Percentiles rank a stretch among this genome's conserved stretches.
phyloP scores from a whole-genome alignment of 345 rosid genomes.

The Aquilaria malaccensis region DNA sequence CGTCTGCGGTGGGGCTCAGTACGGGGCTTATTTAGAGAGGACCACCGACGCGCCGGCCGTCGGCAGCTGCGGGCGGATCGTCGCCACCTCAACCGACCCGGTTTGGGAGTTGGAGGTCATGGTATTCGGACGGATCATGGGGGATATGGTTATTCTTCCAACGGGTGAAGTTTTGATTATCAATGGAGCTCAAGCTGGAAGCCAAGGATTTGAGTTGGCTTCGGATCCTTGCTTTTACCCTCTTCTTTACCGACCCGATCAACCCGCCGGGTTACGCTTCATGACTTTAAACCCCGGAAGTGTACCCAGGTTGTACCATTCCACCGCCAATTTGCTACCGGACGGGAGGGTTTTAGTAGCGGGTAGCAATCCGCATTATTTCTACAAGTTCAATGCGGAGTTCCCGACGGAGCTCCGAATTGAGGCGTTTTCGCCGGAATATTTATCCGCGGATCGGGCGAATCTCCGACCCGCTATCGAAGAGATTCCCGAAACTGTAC shows the following conservation, averaged over 20 bases:
- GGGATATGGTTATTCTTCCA: slow-evolving; percentile 87
- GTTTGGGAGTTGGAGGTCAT: slow-evolving; percentile 76
- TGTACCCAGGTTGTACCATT: slow-evolving; percentile 81
- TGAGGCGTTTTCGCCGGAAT: slow-evolving; percentile 88
- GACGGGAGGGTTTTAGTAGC: slow-evolving; percentile 77
- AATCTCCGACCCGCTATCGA: slow-evolving; percentile 60
- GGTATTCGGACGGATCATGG: slow-evolving; percentile 88
- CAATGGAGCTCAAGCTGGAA: slow-evolving; percentile 85
- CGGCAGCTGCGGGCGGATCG: slow-evolving; percentile 61
- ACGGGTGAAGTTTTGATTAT: slow-evolving; percentile 65
- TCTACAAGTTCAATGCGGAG: slow-evolving; percentile 48
- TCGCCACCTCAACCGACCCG: slow-evolving; percentile 40
- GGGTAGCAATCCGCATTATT: slow-evolving; percentile 84
- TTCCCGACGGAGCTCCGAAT: slow-evolving; percentile 78
- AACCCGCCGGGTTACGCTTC: slow-evolving; percentile 54
- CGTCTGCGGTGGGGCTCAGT: slow-evolving; percentile 85
- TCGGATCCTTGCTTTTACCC: slow-evolving; percentile 57
- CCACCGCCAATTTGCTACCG: slow-evolving; percentile 80
- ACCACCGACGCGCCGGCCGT: slow-evolving; percentile 43
- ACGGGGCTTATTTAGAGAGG: slow-evolving; percentile 53
- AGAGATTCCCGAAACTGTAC: slow-evolving; percentile 42
- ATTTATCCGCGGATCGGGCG: slow-evolving; percentile 66
- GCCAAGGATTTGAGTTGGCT: slow-evolving; percentile 64
- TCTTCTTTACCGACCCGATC: slow-evolving; percentile 53
- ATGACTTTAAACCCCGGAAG: slow-evolving; percentile 75